phyloP scores from a whole-genome alignment of 2,329 filamentous ascomycete species.

The Sporothrix sp. region DNA sequence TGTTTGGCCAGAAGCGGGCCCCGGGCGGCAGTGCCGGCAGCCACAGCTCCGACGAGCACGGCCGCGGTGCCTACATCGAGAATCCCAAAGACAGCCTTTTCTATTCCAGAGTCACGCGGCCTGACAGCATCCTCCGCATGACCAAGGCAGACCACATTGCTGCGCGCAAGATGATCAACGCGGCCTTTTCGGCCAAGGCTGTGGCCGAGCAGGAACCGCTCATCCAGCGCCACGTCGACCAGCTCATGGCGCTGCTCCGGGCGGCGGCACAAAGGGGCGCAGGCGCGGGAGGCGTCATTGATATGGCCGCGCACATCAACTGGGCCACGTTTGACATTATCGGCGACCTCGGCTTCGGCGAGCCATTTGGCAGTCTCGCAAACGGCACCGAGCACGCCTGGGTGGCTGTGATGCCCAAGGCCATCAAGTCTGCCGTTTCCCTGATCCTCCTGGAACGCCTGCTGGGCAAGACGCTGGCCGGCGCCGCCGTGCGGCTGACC shows the following conservation, averaged over 20 bases:
- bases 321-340: slow-evolving; percentile 31
- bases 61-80: background rate
- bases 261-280: background rate
- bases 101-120: background rate
- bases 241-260: slow-evolving; percentile 9
- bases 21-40: background rate
- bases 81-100: slow-evolving; percentile 14
- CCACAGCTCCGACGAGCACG: background rate
- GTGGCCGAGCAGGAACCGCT: slow-evolving; percentile 14
- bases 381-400: slow-evolving; percentile 22
- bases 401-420: slow-evolving; percentile 21
- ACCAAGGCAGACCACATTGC: slow-evolving; percentile 4
- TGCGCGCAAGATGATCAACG: slow-evolving; percentile 9
- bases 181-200: slow-evolving; percentile 17
- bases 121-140: slow-evolving; percentile 11
- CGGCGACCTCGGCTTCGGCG: slow-evolving; percentile 36
- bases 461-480: slow-evolving; percentile 1
- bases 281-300: slow-evolving; percentile 25
- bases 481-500: background rate
- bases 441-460: background rate
- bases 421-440: slow-evolving; percentile 16
- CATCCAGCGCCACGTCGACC: slow-evolving; percentile 11
- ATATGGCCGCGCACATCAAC: slow-evolving; percentile 34
- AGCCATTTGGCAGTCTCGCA: slow-evolving; percentile 30
- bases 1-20: slow-evolving; percentile 19